These are phyloP conservation scores for Populus tomentosa DNA, from an alignment of 441 rosid species.

Conservation along the genomic window DNA sequence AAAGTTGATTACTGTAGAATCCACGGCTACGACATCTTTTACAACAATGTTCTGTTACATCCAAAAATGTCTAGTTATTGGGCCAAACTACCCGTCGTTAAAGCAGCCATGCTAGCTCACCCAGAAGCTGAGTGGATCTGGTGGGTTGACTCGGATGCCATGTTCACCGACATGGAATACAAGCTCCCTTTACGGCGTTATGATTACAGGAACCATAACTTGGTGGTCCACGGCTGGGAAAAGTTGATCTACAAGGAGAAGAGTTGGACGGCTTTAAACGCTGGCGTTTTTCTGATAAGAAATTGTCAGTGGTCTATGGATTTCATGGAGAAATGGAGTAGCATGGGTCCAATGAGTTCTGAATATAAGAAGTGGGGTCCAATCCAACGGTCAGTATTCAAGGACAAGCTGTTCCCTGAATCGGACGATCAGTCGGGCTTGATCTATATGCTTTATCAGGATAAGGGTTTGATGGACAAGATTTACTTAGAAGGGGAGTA, in stretches of 20 bases:
- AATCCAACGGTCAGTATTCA: constrained; percentile 54
- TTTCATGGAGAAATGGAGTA: constrained; percentile 46
- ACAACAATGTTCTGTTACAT: constrained; percentile 63
- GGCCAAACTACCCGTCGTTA: constrained; percentile 75
- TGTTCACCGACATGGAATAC: constrained; percentile 89
- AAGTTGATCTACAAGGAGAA: constrained; percentile 39
- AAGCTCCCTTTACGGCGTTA: constrained; percentile 61
- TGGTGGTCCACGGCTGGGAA: constrained; percentile 90
- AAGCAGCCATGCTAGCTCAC: constrained; percentile 89
- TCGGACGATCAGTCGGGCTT: constrained; percentile 89
- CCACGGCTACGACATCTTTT: constrained; percentile 70
- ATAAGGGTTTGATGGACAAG: constrained; percentile 52
- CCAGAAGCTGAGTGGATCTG: constrained; percentile 99
- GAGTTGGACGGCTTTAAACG: constrained; percentile 84
- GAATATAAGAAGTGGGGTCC: constrained; percentile 59
- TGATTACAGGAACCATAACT: constrained; percentile 50
- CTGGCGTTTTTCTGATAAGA: constrained; percentile 69
- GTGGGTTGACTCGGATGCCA: constrained; percentile 98
- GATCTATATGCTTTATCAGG: constrained; percentile 49
- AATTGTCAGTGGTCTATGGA: constrained; percentile 97
- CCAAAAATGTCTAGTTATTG: constrained; percentile 69
- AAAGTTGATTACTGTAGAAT: constrained; percentile 86
- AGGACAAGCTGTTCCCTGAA: constrained; percentile 66
- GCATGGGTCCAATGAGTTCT: constrained; percentile 55
- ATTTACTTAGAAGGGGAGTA: constrained; percentile 68